Base-by-base conservation (phyloP, 164 flowering plant species). In the Liquidambar formosana region DNA sequence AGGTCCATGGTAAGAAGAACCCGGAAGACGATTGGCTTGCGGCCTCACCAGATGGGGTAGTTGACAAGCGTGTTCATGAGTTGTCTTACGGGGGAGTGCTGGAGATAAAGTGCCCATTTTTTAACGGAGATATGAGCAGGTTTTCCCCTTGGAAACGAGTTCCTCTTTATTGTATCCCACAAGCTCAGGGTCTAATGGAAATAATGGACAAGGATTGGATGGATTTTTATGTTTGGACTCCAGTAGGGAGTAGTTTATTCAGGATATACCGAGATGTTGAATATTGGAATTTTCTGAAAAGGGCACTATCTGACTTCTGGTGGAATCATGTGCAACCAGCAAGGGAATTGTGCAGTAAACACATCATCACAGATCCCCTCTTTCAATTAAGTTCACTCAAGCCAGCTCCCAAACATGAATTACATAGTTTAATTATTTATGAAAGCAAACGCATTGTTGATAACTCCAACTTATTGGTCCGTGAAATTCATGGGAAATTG, bases 141-240 rank as follows among this genome's bases (percentile, higher is more conserved):
- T 80, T 81, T 54, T 63, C 19, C 19, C 96, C 96, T 11, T 88
- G 89, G 86, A 62, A 69, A 23, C 77, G 86, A 21, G 48, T 64
- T 93, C 96, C 6, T 91, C n/a, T n/a, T n/a, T n/a, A n/a, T n/a
- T n/a, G n/a, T n/a, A n/a, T n/a, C n/a, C n/a, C n/a, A n/a, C n/a
- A 88, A 71, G 91, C 88, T 61, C 96, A 88, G 44, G 93, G 93
- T 22, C 71, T 85, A 62, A 79, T 90, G 96, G 93, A 90, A 53
- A 87, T 90, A 47, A 44, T 84, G 73, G 90, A 88, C 60, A 77
- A 71, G 46, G 84, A 90, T 67, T 90, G 96, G 93, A 82, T 87
- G 90, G 89, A 90, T 74, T 75, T 88, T 43, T 90, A 90, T 74
- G 79, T 77, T 47, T 88, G 90, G 93, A 90, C 93, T 52, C 76